These are phyloP conservation scores for Flaveria floridana DNA, from an alignment of 140 eudicot genomes.

Conservation along the genomic window DNA sequence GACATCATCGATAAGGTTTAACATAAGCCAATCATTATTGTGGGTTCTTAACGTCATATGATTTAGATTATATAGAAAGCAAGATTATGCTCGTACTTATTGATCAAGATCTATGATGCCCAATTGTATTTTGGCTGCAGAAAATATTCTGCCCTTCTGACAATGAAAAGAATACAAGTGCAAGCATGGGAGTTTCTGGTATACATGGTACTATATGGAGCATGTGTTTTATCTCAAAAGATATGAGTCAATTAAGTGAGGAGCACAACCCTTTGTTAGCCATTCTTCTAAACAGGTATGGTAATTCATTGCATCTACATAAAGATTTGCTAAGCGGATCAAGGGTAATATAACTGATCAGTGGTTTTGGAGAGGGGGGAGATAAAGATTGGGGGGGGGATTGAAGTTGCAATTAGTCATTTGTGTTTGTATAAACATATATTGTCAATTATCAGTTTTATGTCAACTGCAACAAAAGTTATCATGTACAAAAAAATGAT, in stretches of 20 bases:
- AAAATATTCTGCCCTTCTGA: conserved; percentile 68
- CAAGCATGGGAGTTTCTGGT: conserved; percentile 39
- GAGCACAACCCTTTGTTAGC: conserved; percentile 75
- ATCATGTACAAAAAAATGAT: background rate
- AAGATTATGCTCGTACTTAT: conserved; percentile 2
- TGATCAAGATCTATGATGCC: conserved; percentile 11
- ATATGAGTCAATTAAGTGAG: conserved; percentile 44
- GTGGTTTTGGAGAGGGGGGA: no score
- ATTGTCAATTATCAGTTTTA: background rate
- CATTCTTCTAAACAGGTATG: conserved; percentile 80
- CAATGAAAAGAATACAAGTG: conserved; percentile 43
- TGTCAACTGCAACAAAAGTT: conserved; percentile 6
- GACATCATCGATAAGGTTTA: conserved; percentile 79
- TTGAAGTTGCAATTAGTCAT: background rate
- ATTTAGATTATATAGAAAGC: conserved; percentile 9
- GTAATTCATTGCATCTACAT: conserved; percentile 9
- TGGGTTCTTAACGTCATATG: background rate
- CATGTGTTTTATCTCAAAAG: conserved; percentile 90
- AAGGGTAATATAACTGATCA: background rate
- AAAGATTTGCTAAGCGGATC: conserved; percentile 18
- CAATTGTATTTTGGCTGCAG: conserved; percentile 39
- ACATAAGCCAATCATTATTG: conserved; percentile 8
- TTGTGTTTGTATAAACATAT: background rate
- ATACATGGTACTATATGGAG: conserved; percentile 91
- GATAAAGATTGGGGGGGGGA: background rate